Evolutionary conservation across 495 filamentous ascomycete genomes (phyloP).

Genomic region (Aspergillus leporis): DNA sequence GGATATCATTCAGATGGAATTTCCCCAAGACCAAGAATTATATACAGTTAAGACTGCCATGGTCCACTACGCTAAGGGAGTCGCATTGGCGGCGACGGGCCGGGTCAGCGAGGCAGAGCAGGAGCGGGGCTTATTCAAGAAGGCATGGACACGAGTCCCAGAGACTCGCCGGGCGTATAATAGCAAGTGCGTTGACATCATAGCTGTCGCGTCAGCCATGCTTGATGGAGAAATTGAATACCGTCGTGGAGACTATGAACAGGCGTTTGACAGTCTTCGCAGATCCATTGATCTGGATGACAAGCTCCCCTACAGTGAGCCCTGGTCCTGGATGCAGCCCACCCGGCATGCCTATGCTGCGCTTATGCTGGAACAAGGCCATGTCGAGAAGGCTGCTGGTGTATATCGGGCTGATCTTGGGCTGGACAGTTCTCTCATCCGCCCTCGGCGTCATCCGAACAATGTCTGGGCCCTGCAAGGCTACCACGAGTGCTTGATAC

Average conservation of each 20-base stretch:
- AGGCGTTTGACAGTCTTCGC: conserved; percentile 55
- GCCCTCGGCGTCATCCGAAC: conserved; percentile 59
- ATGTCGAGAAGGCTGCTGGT: conserved; percentile 52
- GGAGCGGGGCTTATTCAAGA: conserved; percentile 43
- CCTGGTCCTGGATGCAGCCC: conserved; percentile 72
- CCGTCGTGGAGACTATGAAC: conserved; percentile 51
- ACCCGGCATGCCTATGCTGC: conserved; percentile 66
- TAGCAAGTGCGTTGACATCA: conserved; percentile 58
- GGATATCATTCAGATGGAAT: conserved; percentile 48
- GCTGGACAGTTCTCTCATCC: conserved; percentile 50
- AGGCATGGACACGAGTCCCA: conserved; percentile 48
- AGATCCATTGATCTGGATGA: conserved; percentile 56
- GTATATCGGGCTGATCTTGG: conserved; percentile 65
- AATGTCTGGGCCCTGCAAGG: conserved; percentile 73
- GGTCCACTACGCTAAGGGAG: conserved; percentile 59
- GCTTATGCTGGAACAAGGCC: conserved; percentile 61
- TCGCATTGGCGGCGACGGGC: conserved; percentile 59
- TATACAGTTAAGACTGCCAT: conserved; percentile 62
- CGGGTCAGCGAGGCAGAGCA: conserved; percentile 44
- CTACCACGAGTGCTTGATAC: conserved; percentile 61
- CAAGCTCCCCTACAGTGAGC: conserved; percentile 61
- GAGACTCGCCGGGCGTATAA: conserved; percentile 53
- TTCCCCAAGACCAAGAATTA: conserved; percentile 52
- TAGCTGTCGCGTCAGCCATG: conserved; percentile 60
- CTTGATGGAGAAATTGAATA: conserved; percentile 68